Percentiles rank a stretch among this genome's conserved stretches.
Conservation (phyloP, 2,329 filamentous ascomycete species). For the Pseudopithomyces maydicus region DNA sequence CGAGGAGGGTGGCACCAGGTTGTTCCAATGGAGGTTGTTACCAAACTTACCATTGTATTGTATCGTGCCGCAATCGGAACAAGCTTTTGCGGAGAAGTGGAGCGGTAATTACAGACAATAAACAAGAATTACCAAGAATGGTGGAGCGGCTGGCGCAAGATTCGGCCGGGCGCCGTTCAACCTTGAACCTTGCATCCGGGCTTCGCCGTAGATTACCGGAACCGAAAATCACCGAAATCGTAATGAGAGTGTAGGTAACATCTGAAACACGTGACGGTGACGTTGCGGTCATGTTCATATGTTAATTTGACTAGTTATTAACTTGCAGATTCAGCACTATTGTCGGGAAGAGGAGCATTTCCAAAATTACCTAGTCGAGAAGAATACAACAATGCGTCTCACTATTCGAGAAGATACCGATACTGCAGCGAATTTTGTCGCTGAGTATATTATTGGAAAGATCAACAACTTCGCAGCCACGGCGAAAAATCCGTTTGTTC, state of each 20-base stretch:
- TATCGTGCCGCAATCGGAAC: neutral
- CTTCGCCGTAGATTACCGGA: neutral
- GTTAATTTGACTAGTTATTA: neutral
- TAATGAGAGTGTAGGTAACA: too few species aligned
- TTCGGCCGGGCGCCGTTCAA: neutral
- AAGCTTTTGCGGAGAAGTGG: constrained; percentile 2
- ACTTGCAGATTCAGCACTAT: neutral
- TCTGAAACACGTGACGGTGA: neutral
- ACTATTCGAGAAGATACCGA: constrained; percentile 77
- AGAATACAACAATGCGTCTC: constrained; percentile 61
- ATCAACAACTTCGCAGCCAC: constrained; percentile 79
- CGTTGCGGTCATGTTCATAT: neutral
- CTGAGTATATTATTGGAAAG: constrained; percentile 79
- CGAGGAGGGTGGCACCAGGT: too few species aligned
- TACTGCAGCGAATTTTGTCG: constrained; percentile 74
- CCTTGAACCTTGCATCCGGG: neutral
- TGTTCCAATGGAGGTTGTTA: too few species aligned
- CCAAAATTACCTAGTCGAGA: constrained; percentile 53
- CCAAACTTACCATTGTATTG: too few species aligned
- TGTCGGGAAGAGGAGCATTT: neutral
- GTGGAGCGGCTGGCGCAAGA: neutral
- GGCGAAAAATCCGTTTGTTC: constrained; percentile 74
- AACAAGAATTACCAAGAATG: too few species aligned
- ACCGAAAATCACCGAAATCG: constrained; percentile 1
- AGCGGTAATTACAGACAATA: too few species aligned